phyloP scores from a whole-genome alignment of 2,329 filamentous ascomycete species.

The Cladosporium cucumerinum region DNA sequence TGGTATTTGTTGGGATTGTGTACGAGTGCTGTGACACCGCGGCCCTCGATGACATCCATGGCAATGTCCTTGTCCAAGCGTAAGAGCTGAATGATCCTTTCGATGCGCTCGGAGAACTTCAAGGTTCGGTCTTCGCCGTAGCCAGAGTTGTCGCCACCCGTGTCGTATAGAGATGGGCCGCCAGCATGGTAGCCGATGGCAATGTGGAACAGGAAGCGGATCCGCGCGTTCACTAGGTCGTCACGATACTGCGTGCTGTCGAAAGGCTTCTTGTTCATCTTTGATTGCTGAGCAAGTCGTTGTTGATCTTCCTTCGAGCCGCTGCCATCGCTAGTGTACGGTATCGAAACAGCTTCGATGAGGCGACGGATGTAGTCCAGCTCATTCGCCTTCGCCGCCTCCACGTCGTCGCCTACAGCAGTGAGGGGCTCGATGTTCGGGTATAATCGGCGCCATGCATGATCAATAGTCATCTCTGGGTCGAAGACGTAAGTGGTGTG shows the following conservation, averaged over 20 bases:
- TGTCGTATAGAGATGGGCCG: conserved; percentile 20
- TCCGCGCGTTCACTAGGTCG: conserved; percentile 20
- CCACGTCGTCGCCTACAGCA: conserved; percentile 1
- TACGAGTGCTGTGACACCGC: conserved; percentile 24
- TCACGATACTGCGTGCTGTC: conserved; percentile 19
- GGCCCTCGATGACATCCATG: conserved; percentile 27
- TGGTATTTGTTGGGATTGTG: conserved; percentile 21
- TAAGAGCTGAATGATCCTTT: conserved; percentile 13
- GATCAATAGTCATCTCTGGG: background rate
- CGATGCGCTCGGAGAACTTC: conserved; percentile 20
- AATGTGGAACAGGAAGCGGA: conserved; percentile 23
- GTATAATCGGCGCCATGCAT: conserved; percentile 1
- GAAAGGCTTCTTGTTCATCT: conserved; percentile 16
- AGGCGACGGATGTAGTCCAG: conserved; percentile 4
- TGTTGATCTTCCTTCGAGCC: conserved; percentile 12
- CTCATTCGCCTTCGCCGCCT: background rate
- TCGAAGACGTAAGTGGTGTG: conserved; percentile 11
- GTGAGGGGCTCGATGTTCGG: conserved; percentile 3
- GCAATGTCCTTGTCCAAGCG: conserved; percentile 23
- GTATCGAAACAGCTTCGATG: conserved; percentile 8
- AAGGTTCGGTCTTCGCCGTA: conserved; percentile 23
- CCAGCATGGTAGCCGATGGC: conserved; percentile 22
- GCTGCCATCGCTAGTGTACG: conserved; percentile 2
- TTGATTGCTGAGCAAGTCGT: conserved; percentile 11
- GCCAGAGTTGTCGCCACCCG: conserved; percentile 24